Evolutionary conservation across 306 rosid species (phyloP), one percentile per base, ranked within the genome.

Genomic region (Acacia confusa): DNA sequence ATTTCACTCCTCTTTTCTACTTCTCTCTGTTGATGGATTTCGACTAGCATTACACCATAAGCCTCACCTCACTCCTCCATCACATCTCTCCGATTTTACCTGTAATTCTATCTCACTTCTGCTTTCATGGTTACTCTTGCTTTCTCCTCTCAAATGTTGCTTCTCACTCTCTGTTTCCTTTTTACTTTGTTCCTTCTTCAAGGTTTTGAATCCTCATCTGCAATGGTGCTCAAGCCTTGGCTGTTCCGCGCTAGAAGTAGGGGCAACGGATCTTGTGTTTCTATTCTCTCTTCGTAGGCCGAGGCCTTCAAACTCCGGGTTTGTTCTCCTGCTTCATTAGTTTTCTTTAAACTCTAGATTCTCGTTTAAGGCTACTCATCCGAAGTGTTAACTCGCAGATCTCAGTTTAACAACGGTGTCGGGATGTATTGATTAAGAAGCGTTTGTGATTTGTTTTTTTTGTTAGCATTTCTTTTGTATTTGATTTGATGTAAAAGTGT

Each of bases 21-120:
- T n/a, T n/a, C n/a, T n/a, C n/a, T n/a, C n/a, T n/a, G n/a, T n/a
- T n/a, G 32, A 73, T 87, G 87, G 78, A 85, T 78, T 85, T 78
- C 50, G 79, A 80, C 70, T 80, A 44, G 79, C 75, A 53, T 74
- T 78, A 69, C 24, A 19, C 41, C 45, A 1, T 53, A 36, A 70
- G 52, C 65, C 74, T 32, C 71, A 61, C 82, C 77, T 70, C 11
- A 80, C 66, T 11, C 53, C 43, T 52, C 63, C 9, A 28, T 67
- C 48, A 41, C 43, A 83, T 76, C 44, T 44, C 3, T 73, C 47
- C 76, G 38, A 55, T 85, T 74, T 36, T 16, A 41, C 70, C 53
- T 50, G 40, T 45, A 24, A 52, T 24, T 72, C 19, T 57, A 13
- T 72, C 47, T 57, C 74, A 43, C 61, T 7, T 12, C 8, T 45